Evolutionary conservation across 108 stramenopile species (phyloP).

Genomic region (Skeletonema potamos): DNA sequence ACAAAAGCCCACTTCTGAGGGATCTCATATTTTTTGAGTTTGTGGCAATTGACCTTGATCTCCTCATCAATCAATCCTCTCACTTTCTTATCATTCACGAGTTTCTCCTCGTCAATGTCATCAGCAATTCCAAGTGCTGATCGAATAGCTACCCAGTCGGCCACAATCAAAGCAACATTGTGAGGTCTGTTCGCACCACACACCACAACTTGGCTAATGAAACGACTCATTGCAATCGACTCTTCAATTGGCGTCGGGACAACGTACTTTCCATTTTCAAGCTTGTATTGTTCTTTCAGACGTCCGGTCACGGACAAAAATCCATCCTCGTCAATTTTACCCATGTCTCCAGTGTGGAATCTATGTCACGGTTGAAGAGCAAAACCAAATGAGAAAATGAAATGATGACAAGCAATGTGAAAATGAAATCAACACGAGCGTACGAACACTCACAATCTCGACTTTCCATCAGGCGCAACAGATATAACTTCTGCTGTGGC

Average conservation of each 20-base stretch:
- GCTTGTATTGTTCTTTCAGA: slow-evolving; percentile 95
- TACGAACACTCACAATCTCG: slow-evolving; percentile 71
- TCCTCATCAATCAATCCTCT: slow-evolving; percentile 79
- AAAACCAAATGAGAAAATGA: slow-evolving; percentile 5
- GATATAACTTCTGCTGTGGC: slow-evolving; percentile 92
- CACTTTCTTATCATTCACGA: slow-evolving; percentile 76
- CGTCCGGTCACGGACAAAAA: slow-evolving; percentile 80
- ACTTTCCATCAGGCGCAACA: slow-evolving; percentile 78
- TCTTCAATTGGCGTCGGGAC: slow-evolving; percentile 94
- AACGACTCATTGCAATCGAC: slow-evolving; percentile 83
- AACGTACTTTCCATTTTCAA: slow-evolving; percentile 98
- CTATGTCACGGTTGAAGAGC: slow-evolving; percentile 18
- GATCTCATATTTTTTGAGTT: slow-evolving; percentile 93
- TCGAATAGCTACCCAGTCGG: slow-evolving; percentile 87
- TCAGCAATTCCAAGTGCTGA: slow-evolving; percentile 52
- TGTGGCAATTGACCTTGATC: slow-evolving; percentile 57
- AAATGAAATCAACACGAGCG: background rate
- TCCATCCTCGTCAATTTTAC: slow-evolving; percentile 66
- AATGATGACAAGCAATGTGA: background rate
- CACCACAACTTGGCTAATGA: slow-evolving; percentile 91
- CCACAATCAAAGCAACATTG: slow-evolving; percentile 92
- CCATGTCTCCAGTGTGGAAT: slow-evolving; percentile 92
- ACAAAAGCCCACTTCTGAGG: slow-evolving; percentile 80
- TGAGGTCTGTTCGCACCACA: slow-evolving; percentile 91
- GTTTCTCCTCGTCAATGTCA: slow-evolving; percentile 64